Conservation (phyloP, 306 rosid species). For the Hippophae tibetana region DNA sequence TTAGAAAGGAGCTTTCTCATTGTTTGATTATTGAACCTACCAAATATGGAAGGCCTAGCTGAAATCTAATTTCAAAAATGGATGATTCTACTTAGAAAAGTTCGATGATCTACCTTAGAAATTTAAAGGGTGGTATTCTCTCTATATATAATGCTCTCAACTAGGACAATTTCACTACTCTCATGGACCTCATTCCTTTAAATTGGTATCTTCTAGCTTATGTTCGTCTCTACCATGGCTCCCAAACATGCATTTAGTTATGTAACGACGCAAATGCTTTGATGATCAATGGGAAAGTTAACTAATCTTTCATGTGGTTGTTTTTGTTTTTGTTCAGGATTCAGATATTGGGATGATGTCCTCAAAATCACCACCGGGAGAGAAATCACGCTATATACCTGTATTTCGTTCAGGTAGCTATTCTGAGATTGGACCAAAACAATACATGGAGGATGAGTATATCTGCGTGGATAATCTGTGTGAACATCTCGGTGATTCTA, state of each 20-base stretch:
- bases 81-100: too few relatives aligned
- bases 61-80: too few relatives aligned
- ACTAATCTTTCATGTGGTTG: conserved; percentile 5
- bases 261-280: too few relatives aligned
- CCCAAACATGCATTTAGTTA: not conserved
- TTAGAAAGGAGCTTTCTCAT: too few relatives aligned
- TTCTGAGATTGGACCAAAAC: conserved; percentile 61
- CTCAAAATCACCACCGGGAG: conserved; percentile 29
- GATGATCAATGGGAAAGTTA: not conserved
- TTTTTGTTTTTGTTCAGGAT: conserved; percentile 28
- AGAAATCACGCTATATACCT: conserved; percentile 30
- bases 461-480: conserved; percentile 36
- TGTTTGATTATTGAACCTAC: too few relatives aligned
- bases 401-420: conserved; percentile 42
- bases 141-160: too few relatives aligned
- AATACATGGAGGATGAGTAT: conserved; percentile 60
- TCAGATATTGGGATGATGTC: conserved; percentile 24
- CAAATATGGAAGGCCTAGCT: too few relatives aligned
- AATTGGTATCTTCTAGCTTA: not conserved
- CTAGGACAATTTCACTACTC: not conserved
- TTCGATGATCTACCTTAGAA: too few relatives aligned
- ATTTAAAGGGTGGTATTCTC: too few relatives aligned
- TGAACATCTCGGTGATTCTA: conserved; percentile 16
- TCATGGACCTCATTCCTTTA: not conserved
- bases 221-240: not conserved